Evolutionary conservation across 1,139 yeast genomes (phyloP).

Genomic region (Suhomyces maxii): DNA sequence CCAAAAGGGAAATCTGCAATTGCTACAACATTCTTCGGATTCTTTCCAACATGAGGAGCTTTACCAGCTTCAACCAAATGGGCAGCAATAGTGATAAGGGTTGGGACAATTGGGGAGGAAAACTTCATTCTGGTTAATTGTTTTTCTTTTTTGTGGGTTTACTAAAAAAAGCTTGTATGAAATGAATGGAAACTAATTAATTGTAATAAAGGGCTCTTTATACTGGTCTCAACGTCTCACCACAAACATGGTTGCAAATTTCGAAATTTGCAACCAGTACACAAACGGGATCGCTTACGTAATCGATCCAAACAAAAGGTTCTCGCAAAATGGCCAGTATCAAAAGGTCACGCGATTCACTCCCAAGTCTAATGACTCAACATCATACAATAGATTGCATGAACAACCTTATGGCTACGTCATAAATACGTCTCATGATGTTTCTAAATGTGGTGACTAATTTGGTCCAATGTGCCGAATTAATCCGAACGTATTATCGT

Average conservation of each 20-base stretch:
- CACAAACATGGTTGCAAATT: background rate
- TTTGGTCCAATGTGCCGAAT: background rate
- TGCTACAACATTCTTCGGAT: constrained; percentile 51
- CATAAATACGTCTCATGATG: background rate
- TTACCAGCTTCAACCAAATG: constrained; percentile 24
- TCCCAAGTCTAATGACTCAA: constrained; percentile 2
- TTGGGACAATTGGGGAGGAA: background rate
- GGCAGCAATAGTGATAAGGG: background rate
- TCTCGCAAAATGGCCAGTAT: background rate
- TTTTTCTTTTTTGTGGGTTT: too few species aligned
- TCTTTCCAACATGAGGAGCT: constrained; percentile 41
- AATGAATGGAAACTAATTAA: too few species aligned
- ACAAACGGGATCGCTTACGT: constrained; percentile 1
- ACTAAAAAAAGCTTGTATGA: too few species aligned
- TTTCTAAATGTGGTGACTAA: background rate
- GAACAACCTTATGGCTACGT: background rate
- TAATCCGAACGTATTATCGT: too few species aligned
- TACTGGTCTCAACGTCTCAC: background rate
- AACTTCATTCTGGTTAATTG: background rate
- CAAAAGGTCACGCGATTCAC: background rate
- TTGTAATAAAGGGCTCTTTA: background rate
- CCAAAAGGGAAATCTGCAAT: constrained; percentile 59
- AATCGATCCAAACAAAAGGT: background rate
- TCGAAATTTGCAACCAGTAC: constrained; percentile 3
- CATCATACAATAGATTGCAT: background rate